Conservation (phyloP, 1,284 basidiomycete species). For the Cutaneotrichosporon dermatis region DNA sequence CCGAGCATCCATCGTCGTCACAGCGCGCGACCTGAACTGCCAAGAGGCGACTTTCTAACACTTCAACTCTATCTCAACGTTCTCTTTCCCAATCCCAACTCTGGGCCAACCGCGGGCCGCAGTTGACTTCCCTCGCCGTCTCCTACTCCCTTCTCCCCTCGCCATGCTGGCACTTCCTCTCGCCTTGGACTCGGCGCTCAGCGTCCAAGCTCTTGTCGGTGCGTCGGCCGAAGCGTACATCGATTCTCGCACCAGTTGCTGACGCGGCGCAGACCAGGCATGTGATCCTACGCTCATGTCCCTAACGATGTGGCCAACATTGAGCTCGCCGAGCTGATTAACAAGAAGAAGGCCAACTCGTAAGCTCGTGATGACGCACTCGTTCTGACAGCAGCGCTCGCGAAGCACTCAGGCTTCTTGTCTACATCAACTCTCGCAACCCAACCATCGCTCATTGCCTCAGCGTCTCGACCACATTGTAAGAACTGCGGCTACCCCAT, state of each 20-base stretch:
- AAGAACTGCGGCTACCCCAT: constrained; percentile 95
- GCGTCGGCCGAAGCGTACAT: constrained; percentile 15
- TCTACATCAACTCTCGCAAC: constrained; percentile 46
- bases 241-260: background rate
- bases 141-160: constrained; percentile 2
- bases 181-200: constrained; percentile 38
- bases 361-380: constrained; percentile 50
- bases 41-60: background rate
- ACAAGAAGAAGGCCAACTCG: constrained; percentile 95
- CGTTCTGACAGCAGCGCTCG: constrained; percentile 25
- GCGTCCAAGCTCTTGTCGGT: constrained; percentile 47
- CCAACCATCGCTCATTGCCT: constrained; percentile 42
- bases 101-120: background rate
- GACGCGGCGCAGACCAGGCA: constrained; percentile 57
- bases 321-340: constrained; percentile 89
- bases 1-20: background rate
- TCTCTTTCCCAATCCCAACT: background rate
- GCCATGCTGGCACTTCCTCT: constrained; percentile 26
- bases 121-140: background rate
- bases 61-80: background rate
- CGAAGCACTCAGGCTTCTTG: constrained; percentile 52
- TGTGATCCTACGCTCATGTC: constrained; percentile 82
- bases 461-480: constrained; percentile 87
- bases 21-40: background rate
- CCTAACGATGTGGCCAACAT: constrained; percentile 90